Evolutionary conservation across 2,329 filamentous ascomycete genomes (phyloP), one percentile per base, ranked within the genome.

Genomic region (Colletotrichum magnum): DNA sequence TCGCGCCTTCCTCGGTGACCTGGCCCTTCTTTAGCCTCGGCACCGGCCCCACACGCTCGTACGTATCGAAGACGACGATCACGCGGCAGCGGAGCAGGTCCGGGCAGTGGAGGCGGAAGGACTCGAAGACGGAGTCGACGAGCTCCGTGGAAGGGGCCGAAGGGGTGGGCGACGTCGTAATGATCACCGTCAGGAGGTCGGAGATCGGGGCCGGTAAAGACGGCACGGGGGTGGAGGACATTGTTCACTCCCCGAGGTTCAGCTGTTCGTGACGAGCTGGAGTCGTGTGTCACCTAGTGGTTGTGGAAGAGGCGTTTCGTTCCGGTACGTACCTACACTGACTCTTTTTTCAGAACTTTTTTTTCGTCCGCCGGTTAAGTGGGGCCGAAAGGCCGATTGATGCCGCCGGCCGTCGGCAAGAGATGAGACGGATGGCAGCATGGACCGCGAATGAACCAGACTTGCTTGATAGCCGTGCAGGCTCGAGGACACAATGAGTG

Each of bases 161-260:
- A 0, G 87, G 87, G 0, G 86, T 88, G 0, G 86, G 82, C 2
- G 87, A 88, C 0, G 86, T 88, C 1, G 87, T 88, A 71, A 89
- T 81, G 56, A 88, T 81, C 58, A 86, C 74, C 0, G 83, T 85
- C 43, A 86, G 51, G 26, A 74, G 48, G 7, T 73, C 65, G 24
- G 51, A 65, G 13, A 70, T 13, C n/a, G 54, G 54, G 7, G 56
- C 21, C 56, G 45, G 21, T 3, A 10, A 24, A 18, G 51, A 16
- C 48, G 24, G 21, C 39, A 24, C 13, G 21, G 18, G 18, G 10
- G 26, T 32, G 51, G 67, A 41, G 56, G 63, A n/a, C 45, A 67
- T 69, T 61, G 36, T n/a, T 57, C 21, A 36, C 32, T 28, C 26
- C 41, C 7, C 53, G 4, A 6, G 21, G 6, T 28, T 63, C 24